Base-by-base conservation (phyloP, 75 land plant genomes). In the Cryptomeria japonica region DNA sequence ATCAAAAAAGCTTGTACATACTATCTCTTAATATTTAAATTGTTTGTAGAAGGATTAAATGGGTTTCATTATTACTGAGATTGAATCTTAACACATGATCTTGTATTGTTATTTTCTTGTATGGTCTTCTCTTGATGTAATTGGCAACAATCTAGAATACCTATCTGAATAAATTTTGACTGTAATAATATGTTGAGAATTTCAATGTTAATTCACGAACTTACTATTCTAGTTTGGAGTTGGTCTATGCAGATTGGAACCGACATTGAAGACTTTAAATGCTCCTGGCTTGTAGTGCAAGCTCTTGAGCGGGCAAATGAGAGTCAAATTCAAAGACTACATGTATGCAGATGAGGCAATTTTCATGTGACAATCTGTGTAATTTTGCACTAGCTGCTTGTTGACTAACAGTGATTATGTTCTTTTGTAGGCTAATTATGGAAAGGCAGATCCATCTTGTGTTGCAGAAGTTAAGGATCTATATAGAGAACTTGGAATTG, bases 281-380 rank as follows among this genome's bases (percentile, higher is more conserved):
- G 99, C 90, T 98, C 99, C 83, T 98, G 99, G 99, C 84, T 98
- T 88, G 94, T 98, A 51, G 99, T 98, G 53, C 95, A 98, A 94
- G 99, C 99, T 15, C 91, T 98, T 68, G 94, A 95, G 58, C 92
- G 90, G 47, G 96, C 94, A 47, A 93, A 92, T 82, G 94, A 94
- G 51, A 90, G 89, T 41, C 99, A 98, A 84, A 94, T 90, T 87
- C 86, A 93, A 83, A 39, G 78, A 13, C 86, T 97, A 68, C 47
- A 88, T 86, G 99, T 97, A 88, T 22, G 56, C 85, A 84, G 47
- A 84, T n/a, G 25, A 49, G 19, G 32, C 28, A 12, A 87, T 53
- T 38, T 46, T 39, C 68, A 37, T 44, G 12, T 46, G 64, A 64
- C 31, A 36, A 39, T 47, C 18, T 25, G 51, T 44, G 11, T 84